These are phyloP conservation scores for Lepidium africanum DNA, from an alignment of 345 rosid genomes.

Conservation along the genomic window DNA sequence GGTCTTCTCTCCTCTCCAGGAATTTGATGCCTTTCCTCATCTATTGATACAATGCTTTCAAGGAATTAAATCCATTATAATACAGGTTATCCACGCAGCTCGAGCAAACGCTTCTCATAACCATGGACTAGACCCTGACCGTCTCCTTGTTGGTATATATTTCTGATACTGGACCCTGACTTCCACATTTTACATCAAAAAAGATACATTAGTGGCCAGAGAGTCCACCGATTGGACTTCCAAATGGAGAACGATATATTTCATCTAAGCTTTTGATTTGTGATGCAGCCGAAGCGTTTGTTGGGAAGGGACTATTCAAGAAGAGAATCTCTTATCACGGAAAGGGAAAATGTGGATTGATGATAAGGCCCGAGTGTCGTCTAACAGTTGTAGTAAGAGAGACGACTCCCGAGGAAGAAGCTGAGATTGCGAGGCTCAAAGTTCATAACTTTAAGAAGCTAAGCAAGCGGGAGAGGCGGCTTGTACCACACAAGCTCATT, in stretches of 20 bases:
- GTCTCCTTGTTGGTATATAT: conserved; percentile 75
- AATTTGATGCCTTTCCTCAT: too few relatives aligned
- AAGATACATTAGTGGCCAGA: neutral
- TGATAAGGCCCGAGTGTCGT: conserved; percentile 57
- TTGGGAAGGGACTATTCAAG: conserved; percentile 68
- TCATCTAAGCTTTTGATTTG: conserved; percentile 8
- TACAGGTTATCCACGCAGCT: conserved; percentile 87
- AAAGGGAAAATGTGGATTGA: conserved; percentile 59
- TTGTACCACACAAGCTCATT: conserved; percentile 70
- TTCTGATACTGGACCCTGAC: neutral
- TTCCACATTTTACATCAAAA: neutral
- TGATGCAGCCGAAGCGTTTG: conserved; percentile 80
- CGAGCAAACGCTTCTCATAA: conserved; percentile 90
- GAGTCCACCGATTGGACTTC: neutral
- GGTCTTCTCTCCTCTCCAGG: neutral
- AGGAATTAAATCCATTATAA: neutral
- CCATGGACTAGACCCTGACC: conserved; percentile 78
- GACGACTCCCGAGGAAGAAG: conserved; percentile 79
- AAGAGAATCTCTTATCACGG: conserved; percentile 63
- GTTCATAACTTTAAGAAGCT: conserved; percentile 75
- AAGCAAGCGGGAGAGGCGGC: conserved; percentile 59
- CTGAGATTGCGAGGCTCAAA: conserved; percentile 69
- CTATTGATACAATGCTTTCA: neutral
- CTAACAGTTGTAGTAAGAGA: conserved; percentile 81
- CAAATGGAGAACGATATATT: neutral